A percentile compares a stretch with the other conserved stretches of the same genome.
phyloP scores from a whole-genome alignment of 805 yeast species.

The Naumovozyma baii region DNA sequence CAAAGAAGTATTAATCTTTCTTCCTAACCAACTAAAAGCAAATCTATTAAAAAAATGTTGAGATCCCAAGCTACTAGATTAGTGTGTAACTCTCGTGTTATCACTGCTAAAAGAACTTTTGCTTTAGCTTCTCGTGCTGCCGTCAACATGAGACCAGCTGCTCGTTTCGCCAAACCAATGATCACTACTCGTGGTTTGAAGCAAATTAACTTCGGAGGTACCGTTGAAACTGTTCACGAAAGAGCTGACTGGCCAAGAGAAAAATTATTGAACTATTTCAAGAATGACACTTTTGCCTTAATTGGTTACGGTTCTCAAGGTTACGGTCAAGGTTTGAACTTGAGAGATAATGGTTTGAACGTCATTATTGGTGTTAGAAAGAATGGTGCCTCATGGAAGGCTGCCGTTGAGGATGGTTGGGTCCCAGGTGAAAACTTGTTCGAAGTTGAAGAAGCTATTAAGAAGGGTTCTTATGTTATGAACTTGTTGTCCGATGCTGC shows the following conservation, averaged over 20 bases:
- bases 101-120: conserved; percentile 58
- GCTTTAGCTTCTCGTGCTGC: conserved; percentile 38
- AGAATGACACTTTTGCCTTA: conserved; percentile 93
- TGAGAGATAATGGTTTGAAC: conserved; percentile 97
- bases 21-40: background rate
- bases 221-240: conserved; percentile 92
- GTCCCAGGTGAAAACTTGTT: conserved; percentile 98
- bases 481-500: conserved; percentile 98
- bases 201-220: conserved; percentile 94
- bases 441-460: conserved; percentile 87
- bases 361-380: conserved; percentile 98
- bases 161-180: conserved; percentile 38
- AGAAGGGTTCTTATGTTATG: conserved; percentile 89
- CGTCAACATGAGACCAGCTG: conserved; percentile 47
- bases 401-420: conserved; percentile 99
- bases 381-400: conserved; percentile 99
- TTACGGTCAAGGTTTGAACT: conserved; percentile 98
- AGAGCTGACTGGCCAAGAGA: conserved; percentile 99
- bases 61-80: conserved; percentile 39
- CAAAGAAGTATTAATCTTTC: background rate
- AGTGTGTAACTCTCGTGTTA: conserved; percentile 33
- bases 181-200: conserved; percentile 80
- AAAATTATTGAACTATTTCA: conserved; percentile 91
- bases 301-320: conserved; percentile 99
- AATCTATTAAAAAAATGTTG: conserved; percentile 20